phyloP scores from a whole-genome alignment of 305 asterid genomes.

The Galium porrigens region DNA sequence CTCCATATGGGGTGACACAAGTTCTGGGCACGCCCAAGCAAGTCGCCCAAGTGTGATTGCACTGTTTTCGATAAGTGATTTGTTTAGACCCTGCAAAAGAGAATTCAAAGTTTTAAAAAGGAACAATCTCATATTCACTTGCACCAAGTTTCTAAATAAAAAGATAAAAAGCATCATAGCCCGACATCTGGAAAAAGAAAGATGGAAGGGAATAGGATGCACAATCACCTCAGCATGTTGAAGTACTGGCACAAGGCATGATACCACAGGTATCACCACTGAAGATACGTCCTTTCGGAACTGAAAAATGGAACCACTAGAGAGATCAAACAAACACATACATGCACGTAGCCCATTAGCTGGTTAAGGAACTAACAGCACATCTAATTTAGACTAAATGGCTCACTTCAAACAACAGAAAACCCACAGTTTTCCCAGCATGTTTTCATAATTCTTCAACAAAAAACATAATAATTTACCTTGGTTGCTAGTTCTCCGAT shows the following conservation, averaged over 20 bases:
- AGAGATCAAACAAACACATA: neutral
- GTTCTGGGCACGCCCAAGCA: conserved; percentile 95
- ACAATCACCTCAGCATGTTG: conserved; percentile 74
- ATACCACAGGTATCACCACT: conserved; percentile 52
- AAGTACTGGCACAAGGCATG: conserved; percentile 77
- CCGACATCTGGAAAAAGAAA: neutral
- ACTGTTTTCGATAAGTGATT: conserved; percentile 83
- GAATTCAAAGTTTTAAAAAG: conserved; percentile 18
- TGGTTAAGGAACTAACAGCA: neutral
- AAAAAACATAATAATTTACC: conserved; percentile 30
- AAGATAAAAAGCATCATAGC: neutral
- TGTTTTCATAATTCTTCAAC: neutral
- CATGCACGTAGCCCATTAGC: neutral
- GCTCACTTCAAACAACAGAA: neutral
- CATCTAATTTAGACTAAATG: neutral
- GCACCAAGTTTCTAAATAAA: neutral
- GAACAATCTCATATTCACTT: neutral
- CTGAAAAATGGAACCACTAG: conserved; percentile 27
- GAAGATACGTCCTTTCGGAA: conserved; percentile 83
- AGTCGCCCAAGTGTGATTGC: conserved; percentile 94
- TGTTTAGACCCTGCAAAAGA: conserved; percentile 52
- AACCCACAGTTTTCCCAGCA: no score
- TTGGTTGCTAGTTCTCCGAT: conserved; percentile 90
- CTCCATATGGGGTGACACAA: conserved; percentile 95
- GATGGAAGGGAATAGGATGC: conserved; percentile 10